A percentile compares a stretch with the other conserved stretches of the same genome.
Conservation (phyloP, 2,329 filamentous ascomycete genomes). For the Pestalotiopsis sp. region DNA sequence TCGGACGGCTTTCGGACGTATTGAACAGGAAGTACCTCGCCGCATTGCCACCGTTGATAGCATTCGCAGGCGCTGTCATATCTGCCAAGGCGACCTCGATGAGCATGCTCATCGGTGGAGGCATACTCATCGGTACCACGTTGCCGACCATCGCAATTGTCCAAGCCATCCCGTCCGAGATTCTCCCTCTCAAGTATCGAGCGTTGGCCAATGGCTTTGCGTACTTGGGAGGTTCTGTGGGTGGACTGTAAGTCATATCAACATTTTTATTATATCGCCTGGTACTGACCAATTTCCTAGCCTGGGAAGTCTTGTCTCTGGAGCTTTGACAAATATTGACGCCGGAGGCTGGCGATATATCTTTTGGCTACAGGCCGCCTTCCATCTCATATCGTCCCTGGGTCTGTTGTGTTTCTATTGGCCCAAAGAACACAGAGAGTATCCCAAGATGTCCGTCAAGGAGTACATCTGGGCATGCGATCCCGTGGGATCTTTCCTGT, state of each 20-base stretch:
- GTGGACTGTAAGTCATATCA: slow-evolving; percentile 47
- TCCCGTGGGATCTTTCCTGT: slow-evolving; percentile 46
- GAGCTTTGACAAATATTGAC: slow-evolving; percentile 50
- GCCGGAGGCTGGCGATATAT: slow-evolving; percentile 55
- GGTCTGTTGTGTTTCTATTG: slow-evolving; percentile 51
- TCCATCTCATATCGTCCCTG: slow-evolving; percentile 48
- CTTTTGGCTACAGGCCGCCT: slow-evolving; percentile 60
- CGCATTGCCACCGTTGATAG: slow-evolving; percentile 51
- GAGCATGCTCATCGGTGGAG: slow-evolving; percentile 58
- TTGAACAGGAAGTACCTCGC: slow-evolving; percentile 57
- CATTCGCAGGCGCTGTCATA: slow-evolving; percentile 53
- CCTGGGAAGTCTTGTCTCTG: slow-evolving; percentile 50
- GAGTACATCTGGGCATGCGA: slow-evolving; percentile 49
- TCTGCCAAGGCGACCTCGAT: slow-evolving; percentile 57
- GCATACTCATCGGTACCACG: slow-evolving; percentile 56
- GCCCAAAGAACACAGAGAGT: slow-evolving; percentile 40
- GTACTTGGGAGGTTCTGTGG: slow-evolving; percentile 51
- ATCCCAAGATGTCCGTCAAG: slow-evolving; percentile 37
- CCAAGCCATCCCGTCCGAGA: slow-evolving; percentile 57
- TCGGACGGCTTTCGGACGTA: slow-evolving; percentile 58
- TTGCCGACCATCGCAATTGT: slow-evolving; percentile 57
- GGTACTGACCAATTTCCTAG: slow-evolving; percentile 25
- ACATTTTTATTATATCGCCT: not conserved
- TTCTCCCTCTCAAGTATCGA: slow-evolving; percentile 58
- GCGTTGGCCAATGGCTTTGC: slow-evolving; percentile 56